A percentile compares a stretch with the other conserved stretches of the same genome.
phyloP scores from a whole-genome alignment of 2,329 filamentous ascomycete species.

The Fusarium metavorans region DNA sequence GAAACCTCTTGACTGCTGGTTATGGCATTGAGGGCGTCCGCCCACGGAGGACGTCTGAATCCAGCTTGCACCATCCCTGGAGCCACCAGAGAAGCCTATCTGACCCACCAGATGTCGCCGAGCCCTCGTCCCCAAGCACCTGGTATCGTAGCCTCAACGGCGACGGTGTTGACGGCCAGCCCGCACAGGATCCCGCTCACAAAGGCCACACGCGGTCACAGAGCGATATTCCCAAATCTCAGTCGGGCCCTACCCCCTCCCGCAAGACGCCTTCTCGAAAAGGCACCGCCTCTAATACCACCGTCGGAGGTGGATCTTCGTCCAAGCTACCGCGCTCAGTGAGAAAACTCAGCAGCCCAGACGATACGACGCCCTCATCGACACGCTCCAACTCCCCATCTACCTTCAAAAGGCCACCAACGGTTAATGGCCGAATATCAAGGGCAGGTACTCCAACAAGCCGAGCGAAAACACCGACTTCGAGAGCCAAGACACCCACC shows the following conservation, averaged over 20 bases:
- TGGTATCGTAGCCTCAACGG: slow-evolving; percentile 66
- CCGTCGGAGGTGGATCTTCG: slow-evolving; percentile 43
- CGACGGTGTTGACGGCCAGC: slow-evolving; percentile 35
- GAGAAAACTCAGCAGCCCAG: slow-evolving; percentile 58
- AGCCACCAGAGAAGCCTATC: slow-evolving; percentile 67
- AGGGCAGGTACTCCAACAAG: slow-evolving; percentile 53
- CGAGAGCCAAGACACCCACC: slow-evolving; percentile 59
- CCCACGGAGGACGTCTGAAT: slow-evolving; percentile 76
- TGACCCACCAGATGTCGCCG: slow-evolving; percentile 63
- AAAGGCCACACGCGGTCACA: slow-evolving; percentile 63
- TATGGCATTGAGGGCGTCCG: slow-evolving; percentile 69
- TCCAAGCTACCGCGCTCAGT: slow-evolving; percentile 62
- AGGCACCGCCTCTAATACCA: slow-evolving; percentile 40
- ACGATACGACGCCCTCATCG: slow-evolving; percentile 62
- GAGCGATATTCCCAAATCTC: slow-evolving; percentile 68
- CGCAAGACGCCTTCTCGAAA: slow-evolving; percentile 49
- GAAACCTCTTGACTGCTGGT: slow-evolving; percentile 63
- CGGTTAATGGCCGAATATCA: slow-evolving; percentile 54
- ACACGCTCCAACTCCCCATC: slow-evolving; percentile 69
- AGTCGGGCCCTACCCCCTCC: slow-evolving; percentile 46
- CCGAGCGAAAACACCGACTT: slow-evolving; percentile 56
- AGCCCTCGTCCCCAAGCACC: slow-evolving; percentile 74
- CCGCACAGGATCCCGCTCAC: slow-evolving; percentile 39
- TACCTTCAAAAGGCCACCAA: slow-evolving; percentile 56
- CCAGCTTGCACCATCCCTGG: slow-evolving; percentile 69